Conservation (phyloP, 495 filamentous ascomycete genomes). For the Penicillium alfredii region DNA sequence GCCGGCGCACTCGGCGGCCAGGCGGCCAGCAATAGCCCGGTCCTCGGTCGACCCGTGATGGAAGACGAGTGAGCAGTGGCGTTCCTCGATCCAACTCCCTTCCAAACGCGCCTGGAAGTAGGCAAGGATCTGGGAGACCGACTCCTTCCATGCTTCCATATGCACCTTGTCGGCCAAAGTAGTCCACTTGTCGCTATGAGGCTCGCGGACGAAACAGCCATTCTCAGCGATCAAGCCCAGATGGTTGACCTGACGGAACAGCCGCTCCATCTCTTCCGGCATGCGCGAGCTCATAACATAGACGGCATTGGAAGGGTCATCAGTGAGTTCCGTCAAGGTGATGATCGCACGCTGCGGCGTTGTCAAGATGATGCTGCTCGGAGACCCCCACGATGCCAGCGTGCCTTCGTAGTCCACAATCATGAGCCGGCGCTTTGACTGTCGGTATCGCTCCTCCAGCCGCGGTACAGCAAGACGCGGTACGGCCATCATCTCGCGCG, state of each 20-base stretch:
- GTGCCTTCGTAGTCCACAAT: constrained; percentile 92
- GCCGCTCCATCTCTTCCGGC: constrained; percentile 77
- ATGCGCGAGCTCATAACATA: constrained; percentile 87
- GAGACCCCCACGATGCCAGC: constrained; percentile 74
- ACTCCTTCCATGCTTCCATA: constrained; percentile 68
- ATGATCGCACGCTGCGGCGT: constrained; percentile 79
- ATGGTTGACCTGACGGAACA: constrained; percentile 71
- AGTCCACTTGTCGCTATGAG: constrained; percentile 61
- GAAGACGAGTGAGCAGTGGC: constrained; percentile 80
- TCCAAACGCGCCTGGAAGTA: constrained; percentile 88
- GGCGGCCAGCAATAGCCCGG: constrained; percentile 59
- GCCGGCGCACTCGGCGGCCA: constrained; percentile 79
- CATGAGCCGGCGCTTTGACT: constrained; percentile 63
- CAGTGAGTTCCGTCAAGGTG: constrained; percentile 68
- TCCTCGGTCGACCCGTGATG: constrained; percentile 81
- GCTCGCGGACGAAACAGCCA: constrained; percentile 77
- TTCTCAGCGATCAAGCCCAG: constrained; percentile 89
- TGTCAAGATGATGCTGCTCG: constrained; percentile 71
- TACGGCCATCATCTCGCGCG: constrained; percentile 74
- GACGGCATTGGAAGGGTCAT: constrained; percentile 73
- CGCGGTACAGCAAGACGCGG: constrained; percentile 66
- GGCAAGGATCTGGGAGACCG: constrained; percentile 66
- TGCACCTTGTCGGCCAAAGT: constrained; percentile 63
- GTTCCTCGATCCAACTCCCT: constrained; percentile 78
- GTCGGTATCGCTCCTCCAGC: constrained; percentile 58